Conservation (phyloP, 192 early-diverging fungal genomes). For the Rhizophagus clarus region DNA sequence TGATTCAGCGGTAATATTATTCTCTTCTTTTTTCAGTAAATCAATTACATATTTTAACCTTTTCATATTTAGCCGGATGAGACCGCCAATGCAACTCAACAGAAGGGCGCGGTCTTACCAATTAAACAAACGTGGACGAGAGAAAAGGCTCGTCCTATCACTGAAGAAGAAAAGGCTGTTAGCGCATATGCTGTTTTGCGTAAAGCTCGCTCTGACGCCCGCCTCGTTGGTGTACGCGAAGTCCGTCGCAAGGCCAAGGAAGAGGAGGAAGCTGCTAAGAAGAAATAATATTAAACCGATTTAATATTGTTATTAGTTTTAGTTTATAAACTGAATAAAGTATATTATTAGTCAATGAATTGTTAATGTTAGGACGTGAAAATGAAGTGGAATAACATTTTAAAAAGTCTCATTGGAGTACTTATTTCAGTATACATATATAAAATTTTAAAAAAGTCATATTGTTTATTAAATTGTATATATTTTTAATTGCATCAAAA, state of each 20-base stretch:
- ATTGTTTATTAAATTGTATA: too few relatives aligned
- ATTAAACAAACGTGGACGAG: conserved; percentile 58
- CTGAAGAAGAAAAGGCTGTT: conserved; percentile 53
- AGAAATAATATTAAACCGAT: conserved; percentile 45
- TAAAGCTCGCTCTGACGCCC: conserved; percentile 74
- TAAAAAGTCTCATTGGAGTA: too few relatives aligned
- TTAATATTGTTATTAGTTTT: too few relatives aligned
- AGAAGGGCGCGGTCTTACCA: conserved; percentile 66
- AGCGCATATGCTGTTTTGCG: conserved; percentile 75
- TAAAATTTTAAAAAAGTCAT: too few relatives aligned
- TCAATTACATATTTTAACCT: neutral
- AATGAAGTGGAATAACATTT: too few relatives aligned
- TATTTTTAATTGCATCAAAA: too few relatives aligned
- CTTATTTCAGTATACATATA: too few relatives aligned
- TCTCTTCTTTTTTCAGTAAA: neutral
- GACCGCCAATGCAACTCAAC: conserved; percentile 62
- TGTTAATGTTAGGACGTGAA: too few relatives aligned
- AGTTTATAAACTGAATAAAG: too few relatives aligned
- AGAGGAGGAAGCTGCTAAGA: conserved; percentile 82
- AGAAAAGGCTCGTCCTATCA: conserved; percentile 57
- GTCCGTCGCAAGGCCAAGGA: conserved; percentile 77
- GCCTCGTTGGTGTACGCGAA: conserved; percentile 77
- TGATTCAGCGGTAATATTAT: conserved; percentile 61
- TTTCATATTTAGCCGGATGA: conserved; percentile 42
- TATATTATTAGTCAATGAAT: too few relatives aligned